phyloP scores from a whole-genome alignment of 148 eudicot genomes.

The Cornus suecica region DNA sequence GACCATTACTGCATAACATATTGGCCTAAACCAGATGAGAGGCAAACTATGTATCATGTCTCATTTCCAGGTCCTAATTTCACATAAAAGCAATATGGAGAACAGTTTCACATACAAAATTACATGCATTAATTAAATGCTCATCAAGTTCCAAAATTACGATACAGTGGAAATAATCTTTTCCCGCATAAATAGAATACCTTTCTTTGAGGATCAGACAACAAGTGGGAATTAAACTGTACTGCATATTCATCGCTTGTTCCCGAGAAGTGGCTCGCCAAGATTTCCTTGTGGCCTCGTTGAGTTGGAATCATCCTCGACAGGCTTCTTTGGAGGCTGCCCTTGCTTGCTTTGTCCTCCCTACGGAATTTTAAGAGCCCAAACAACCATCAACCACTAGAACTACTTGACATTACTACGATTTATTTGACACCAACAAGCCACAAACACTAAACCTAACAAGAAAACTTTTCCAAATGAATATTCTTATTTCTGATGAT shows the following conservation, averaged over 20 bases:
- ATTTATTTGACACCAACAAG: not conserved
- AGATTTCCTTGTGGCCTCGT: slow-evolving; percentile 20
- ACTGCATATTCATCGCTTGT: slow-evolving; percentile 11
- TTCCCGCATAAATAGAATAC: not conserved
- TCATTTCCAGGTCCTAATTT: not conserved
- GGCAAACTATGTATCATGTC: not conserved
- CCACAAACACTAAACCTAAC: not conserved
- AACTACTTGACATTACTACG: not conserved
- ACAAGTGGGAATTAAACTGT: not conserved
- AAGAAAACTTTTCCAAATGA: not conserved
- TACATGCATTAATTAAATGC: not conserved
- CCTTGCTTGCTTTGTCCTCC: slow-evolving; percentile 60
- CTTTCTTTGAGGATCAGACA: not conserved
- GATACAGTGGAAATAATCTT: not conserved
- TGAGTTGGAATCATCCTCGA: slow-evolving; percentile 43
- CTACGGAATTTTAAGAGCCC: slow-evolving; percentile 28
- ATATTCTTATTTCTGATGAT: not conserved
- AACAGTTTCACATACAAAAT: not conserved
- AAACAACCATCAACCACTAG: slow-evolving; percentile 3
- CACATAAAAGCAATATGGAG: not conserved
- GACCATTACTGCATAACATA: not conserved
- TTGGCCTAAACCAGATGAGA: not conserved
- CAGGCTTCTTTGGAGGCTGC: slow-evolving; percentile 36
- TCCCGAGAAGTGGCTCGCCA: slow-evolving; percentile 29
- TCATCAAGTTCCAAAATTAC: slow-evolving; percentile 7